phyloP scores from a whole-genome alignment of 176 grass and related monocot genomes.

The Eremochloa ophiuroides region DNA sequence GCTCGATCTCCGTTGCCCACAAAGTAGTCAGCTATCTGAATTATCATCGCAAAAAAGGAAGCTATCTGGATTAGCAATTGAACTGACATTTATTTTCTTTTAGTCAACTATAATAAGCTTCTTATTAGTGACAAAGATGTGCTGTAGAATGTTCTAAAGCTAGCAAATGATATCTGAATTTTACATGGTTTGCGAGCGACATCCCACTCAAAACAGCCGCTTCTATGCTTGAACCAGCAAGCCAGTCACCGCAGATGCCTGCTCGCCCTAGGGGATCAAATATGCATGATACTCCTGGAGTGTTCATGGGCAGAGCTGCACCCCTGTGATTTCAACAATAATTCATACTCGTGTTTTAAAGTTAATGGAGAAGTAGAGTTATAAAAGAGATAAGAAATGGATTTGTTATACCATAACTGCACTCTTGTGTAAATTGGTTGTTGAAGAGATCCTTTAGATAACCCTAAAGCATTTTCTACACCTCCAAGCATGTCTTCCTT shows the following conservation, averaged over 20 bases:
- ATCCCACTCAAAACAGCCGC: slow-evolving; percentile 76
- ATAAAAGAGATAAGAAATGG: background rate
- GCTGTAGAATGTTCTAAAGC: background rate
- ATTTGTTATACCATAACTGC: slow-evolving; percentile 68
- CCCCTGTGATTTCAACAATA: slow-evolving; percentile 53
- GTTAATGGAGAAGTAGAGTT: background rate
- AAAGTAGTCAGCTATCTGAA: slow-evolving; percentile 82
- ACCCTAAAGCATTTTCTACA: slow-evolving; percentile 80
- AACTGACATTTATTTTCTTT: background rate
- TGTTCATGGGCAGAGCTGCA: slow-evolving; percentile 81
- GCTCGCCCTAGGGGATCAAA: slow-evolving; percentile 86
- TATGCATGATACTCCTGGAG: slow-evolving; percentile 68
- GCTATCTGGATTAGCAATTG: slow-evolving; percentile 43
- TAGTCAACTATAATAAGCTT: background rate
- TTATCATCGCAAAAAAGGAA: background rate
- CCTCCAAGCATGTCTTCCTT: slow-evolving; percentile 79
- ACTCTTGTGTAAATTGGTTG: slow-evolving; percentile 83
- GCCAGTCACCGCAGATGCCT: slow-evolving; percentile 98
- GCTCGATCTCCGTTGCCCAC: slow-evolving; percentile 12
- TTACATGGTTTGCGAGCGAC: slow-evolving; percentile 82
- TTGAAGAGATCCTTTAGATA: slow-evolving; percentile 67
- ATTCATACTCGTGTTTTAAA: background rate
- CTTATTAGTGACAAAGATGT: background rate
- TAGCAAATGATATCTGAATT: background rate
- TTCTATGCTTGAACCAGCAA: slow-evolving; percentile 84